Base-by-base conservation (phyloP, 139 green algal species). In the Chlamydomonas sp. region DNA sequence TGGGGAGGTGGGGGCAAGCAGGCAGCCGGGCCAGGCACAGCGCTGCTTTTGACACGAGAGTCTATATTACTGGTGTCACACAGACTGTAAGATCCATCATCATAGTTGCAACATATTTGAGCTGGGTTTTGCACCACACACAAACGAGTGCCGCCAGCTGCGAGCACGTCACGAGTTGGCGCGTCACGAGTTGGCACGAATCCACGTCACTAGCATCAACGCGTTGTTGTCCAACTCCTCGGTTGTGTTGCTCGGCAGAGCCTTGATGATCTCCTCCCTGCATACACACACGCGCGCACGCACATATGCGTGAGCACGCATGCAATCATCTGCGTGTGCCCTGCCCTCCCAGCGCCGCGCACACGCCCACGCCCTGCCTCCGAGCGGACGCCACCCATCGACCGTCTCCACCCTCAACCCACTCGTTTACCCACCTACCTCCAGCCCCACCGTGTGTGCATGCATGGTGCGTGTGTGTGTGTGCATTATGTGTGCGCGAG, bases 151-250 rank as follows among this genome's bases (percentile, higher is more conserved):
- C n/a, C n/a, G n/a, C n/a, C n/a, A n/a, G n/a, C n/a, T n/a, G n/a
- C n/a, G n/a, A n/a, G n/a, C n/a, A n/a, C n/a, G n/a, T n/a, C n/a
- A n/a, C n/a, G n/a, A n/a, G n/a, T n/a, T n/a, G n/a, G n/a, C n/a
- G n/a, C 54, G 20, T 69, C 62, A 69, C 16, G 36, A 43, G 62
- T 69, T 69, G 3, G 35, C 34, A 10, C 34, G 54, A 36, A 87
- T 65, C 92, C 92, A 97, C 26, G 78, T 35, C 33, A 78, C 67
- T 20, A 96, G 81, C 22, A 65, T 68, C 34, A 91, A 79, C 38
- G 96, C 87, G 62, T 97, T 97, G 2, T 33, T 54, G 54, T 98
- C 94, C 87, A 99, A 88, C n/a, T 99, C 87, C 30, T 97, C 88
- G 0, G 88, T 63, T 3, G 81, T 91, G 75, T 97, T 90, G 77